A percentile compares a stretch with the other conserved stretches of the same genome.
These are phyloP conservation scores for Rhododendron ferrugineum DNA, from an alignment of 148 eudicot genomes.

Conservation along the genomic window DNA sequence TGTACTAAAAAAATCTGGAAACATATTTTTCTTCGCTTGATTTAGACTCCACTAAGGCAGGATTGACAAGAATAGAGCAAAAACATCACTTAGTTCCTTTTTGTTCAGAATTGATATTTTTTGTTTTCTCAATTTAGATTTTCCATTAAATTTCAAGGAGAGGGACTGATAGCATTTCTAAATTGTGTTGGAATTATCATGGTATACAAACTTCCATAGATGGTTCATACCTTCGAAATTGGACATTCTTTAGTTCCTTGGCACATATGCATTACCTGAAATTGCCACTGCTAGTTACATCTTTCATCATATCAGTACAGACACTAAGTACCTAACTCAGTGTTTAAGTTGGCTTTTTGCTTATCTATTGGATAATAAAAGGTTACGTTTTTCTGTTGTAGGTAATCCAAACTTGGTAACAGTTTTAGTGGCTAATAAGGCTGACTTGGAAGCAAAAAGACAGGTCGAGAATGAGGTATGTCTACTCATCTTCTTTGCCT, in stretches of 20 bases:
- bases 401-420: slow-evolving; percentile 21
- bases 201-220: background rate
- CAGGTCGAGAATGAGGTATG: slow-evolving; percentile 23
- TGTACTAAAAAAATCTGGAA: too few species aligned
- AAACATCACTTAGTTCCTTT: too few species aligned
- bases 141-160: background rate
- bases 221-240: background rate
- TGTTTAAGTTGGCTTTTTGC: background rate
- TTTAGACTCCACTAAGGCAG: too few species aligned
- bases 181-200: background rate
- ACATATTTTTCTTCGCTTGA: too few species aligned
- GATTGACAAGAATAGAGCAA: too few species aligned
- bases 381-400: background rate
- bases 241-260: background rate
- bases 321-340: background rate
- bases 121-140: background rate
- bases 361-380: background rate
- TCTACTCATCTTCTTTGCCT: background rate
- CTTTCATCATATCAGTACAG: background rate
- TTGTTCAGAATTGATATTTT: background rate
- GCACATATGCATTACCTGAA: background rate
- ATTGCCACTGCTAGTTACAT: background rate
- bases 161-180: background rate
- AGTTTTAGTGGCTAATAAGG: slow-evolving; percentile 21
- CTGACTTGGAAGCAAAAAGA: slow-evolving; percentile 21